Conservation (phyloP, 2,329 filamentous ascomycete genomes). For the Ascochyta lentis region DNA sequence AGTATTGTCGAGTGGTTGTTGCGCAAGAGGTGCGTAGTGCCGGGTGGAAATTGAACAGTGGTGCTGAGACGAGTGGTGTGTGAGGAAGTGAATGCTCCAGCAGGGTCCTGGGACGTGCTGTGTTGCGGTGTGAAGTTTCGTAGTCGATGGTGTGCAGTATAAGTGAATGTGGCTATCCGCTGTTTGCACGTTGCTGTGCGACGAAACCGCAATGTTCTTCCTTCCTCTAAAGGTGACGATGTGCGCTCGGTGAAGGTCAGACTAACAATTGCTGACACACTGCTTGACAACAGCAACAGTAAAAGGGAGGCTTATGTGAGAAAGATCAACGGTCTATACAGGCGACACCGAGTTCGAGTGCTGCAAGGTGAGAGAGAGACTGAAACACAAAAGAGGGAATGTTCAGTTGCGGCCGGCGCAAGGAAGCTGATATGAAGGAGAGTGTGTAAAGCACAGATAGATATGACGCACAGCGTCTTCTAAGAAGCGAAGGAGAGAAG, state of each 20-base stretch:
- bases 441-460: slow-evolving; percentile 18
- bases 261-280: slow-evolving; percentile 3
- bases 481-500: slow-evolving; percentile 8
- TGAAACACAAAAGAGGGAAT: slow-evolving; percentile 32
- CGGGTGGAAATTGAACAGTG: slow-evolving; percentile 13
- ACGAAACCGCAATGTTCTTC: neutral
- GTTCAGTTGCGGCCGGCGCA: slow-evolving; percentile 26
- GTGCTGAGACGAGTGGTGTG: slow-evolving; percentile 38
- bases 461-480: slow-evolving; percentile 19
- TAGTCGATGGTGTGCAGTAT: slow-evolving; percentile 18
- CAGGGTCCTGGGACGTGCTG: slow-evolving; percentile 33
- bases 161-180: slow-evolving; percentile 17
- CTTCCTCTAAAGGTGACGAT: neutral
- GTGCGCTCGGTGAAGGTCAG: slow-evolving; percentile 6
- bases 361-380: slow-evolving; percentile 37
- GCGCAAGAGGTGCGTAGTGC: slow-evolving; percentile 13
- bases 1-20: slow-evolving; percentile 20
- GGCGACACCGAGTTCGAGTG: slow-evolving; percentile 20
- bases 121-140: slow-evolving; percentile 31
- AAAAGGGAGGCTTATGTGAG: slow-evolving; percentile 20
- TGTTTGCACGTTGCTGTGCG: slow-evolving; percentile 24
- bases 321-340: slow-evolving; percentile 23
- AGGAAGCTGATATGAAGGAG: slow-evolving; percentile 29
- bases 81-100: slow-evolving; percentile 23
- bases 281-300: neutral